These are phyloP conservation scores for Teratosphaeria zuluensis DNA, from an alignment of 2,329 filamentous ascomycete species.

Conservation along the genomic window DNA sequence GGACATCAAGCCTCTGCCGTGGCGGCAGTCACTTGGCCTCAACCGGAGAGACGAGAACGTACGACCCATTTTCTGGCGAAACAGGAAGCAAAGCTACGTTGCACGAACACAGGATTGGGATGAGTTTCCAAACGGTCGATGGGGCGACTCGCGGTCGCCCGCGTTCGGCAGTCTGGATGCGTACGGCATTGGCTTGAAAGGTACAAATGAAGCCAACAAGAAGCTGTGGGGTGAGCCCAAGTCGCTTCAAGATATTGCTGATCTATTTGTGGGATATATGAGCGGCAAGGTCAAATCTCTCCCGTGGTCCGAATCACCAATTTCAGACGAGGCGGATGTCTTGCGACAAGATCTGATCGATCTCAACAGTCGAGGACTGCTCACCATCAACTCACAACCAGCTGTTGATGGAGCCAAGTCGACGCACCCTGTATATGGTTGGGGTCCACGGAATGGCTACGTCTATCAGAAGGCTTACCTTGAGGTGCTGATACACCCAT, in stretches of 20 bases:
- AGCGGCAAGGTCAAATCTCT: constrained; percentile 69
- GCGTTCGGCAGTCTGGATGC: constrained; percentile 92
- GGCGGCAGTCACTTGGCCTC: constrained; percentile 87
- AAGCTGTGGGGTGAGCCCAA: constrained; percentile 87
- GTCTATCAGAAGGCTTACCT: constrained; percentile 98
- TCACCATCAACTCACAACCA: constrained; percentile 97
- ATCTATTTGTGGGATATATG: constrained; percentile 79
- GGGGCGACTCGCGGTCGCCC: constrained; percentile 93
- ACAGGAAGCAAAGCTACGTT: constrained; percentile 91
- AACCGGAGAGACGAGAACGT: constrained; percentile 89
- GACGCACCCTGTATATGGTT: constrained; percentile 76
- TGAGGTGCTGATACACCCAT: constrained; percentile 77
- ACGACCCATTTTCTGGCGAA: constrained; percentile 96
- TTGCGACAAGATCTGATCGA: constrained; percentile 69
- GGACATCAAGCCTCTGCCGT: constrained; percentile 67
- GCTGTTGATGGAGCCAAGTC: constrained; percentile 87
- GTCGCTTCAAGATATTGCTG: constrained; percentile 67
- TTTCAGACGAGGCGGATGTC: constrained; percentile 69
- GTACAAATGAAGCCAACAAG: constrained; percentile 90
- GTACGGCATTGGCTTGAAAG: constrained; percentile 87
- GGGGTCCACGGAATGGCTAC: constrained; percentile 90
- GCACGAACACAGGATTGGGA: constrained; percentile 97
- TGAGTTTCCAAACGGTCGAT: constrained; percentile 96
- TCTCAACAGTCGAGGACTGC: constrained; percentile 74
- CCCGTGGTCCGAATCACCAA: constrained; percentile 88